Evolutionary conservation across 2,329 filamentous ascomycete species (phyloP).

Genomic region (Teratosphaeria destructans): DNA sequence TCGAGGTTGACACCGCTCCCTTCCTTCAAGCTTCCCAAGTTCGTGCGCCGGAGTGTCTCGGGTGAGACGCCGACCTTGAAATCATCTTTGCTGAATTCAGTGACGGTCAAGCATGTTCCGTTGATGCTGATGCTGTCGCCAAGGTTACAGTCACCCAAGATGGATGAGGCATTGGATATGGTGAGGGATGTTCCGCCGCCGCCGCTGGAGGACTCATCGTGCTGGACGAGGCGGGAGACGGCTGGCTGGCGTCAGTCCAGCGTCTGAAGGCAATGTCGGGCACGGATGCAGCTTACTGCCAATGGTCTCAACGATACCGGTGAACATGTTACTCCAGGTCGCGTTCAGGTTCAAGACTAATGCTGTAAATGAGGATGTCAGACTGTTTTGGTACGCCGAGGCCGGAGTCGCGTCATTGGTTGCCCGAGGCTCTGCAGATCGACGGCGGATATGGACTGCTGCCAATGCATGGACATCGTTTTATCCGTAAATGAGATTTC

Average conservation of each 20-base stretch:
- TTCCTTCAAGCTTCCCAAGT: conserved; percentile 64
- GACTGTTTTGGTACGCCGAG: not conserved
- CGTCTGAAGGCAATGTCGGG: conserved; percentile 20
- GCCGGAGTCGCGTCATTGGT: not conserved
- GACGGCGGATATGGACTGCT: not conserved
- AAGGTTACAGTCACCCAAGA: conserved; percentile 72
- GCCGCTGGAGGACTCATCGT: conserved; percentile 60
- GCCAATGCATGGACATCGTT: not conserved
- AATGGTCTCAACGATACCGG: conserved; percentile 83
- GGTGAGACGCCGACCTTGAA: conserved; percentile 94
- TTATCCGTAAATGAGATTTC: not conserved
- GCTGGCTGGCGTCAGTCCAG: conserved; percentile 44
- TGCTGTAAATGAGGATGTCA: not conserved
- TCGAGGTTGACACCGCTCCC: conserved; percentile 78
- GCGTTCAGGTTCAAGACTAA: not conserved
- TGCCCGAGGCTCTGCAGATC: not conserved
- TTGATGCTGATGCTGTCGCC: conserved; percentile 95
- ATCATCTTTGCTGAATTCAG: conserved; percentile 47
- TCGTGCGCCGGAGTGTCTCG: conserved; percentile 90
- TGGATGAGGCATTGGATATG: conserved; percentile 62
- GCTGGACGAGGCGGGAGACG: conserved; percentile 68
- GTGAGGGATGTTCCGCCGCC: conserved; percentile 82
- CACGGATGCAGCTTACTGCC: conserved; percentile 56
- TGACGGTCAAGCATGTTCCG: conserved; percentile 91
- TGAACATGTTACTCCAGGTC: conserved; percentile 63